phyloP scores from a whole-genome alignment of 192 early-diverging fungal genomes.

The Chytriomyces confervae region DNA sequence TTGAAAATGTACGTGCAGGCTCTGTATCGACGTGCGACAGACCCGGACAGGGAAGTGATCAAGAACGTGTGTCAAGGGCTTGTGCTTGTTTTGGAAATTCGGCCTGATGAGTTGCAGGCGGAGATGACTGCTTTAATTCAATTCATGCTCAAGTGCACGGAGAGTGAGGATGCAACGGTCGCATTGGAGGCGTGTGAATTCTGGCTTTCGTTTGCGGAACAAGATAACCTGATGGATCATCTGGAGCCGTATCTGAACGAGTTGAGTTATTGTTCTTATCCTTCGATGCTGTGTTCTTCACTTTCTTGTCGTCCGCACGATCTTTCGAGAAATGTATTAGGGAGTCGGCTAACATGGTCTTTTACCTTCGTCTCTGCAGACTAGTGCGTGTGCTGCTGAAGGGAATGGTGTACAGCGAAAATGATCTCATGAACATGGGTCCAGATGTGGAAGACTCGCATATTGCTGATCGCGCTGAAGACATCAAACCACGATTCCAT shows the following conservation, averaged over 20 bases:
- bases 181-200: conserved; percentile 99
- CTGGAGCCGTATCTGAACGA: conserved; percentile 53
- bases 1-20: conserved; percentile 60
- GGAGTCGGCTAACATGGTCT: no score
- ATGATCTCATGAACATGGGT: conserved; percentile 80
- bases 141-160: conserved; percentile 96
- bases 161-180: conserved; percentile 76
- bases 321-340: background rate
- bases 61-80: conserved; percentile 94
- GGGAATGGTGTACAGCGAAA: conserved; percentile 95
- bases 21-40: conserved; percentile 84
- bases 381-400: conserved; percentile 92
- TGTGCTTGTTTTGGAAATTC: conserved; percentile 85
- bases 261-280: conserved; percentile 18
- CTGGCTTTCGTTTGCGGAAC: conserved; percentile 97
- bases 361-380: conserved; percentile 34
- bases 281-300: no score
- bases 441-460: conserved; percentile 77
- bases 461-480: conserved; percentile 86
- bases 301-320: no score
- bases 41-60: conserved; percentile 81
- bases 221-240: conserved; percentile 74
- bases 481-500: conserved; percentile 94
- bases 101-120: conserved; percentile 83
- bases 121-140: conserved; percentile 88